These are phyloP conservation scores for Aspergillus ochraceoroseus DNA, from an alignment of 2,329 filamentous ascomycete genomes.

Conservation along the genomic window DNA sequence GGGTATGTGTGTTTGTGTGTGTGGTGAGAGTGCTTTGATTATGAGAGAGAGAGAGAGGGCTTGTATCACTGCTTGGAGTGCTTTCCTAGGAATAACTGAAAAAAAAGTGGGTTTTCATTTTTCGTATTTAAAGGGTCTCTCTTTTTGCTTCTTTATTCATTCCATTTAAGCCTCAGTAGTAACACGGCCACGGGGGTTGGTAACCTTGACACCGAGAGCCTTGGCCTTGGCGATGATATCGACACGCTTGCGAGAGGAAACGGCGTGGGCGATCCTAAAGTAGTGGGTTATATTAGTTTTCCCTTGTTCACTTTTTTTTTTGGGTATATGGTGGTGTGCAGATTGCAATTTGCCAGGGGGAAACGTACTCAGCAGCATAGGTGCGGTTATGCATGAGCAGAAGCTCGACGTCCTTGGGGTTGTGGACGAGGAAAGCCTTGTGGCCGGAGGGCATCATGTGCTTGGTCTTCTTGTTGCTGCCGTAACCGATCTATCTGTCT, in stretches of 20 bases:
- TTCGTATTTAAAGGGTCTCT: constrained; percentile 13
- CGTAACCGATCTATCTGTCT: constrained; percentile 78
- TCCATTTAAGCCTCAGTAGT: constrained; percentile 73
- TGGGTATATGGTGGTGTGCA: not conserved
- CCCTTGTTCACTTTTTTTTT: not conserved
- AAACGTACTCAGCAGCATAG: constrained; percentile 92
- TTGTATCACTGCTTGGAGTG: too few relatives aligned
- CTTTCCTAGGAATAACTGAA: too few relatives aligned
- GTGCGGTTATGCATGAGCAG: constrained; percentile 99
- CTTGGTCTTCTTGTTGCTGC: constrained; percentile 98
- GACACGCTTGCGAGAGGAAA: constrained; percentile 97
- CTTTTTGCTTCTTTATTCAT: constrained; percentile 15
- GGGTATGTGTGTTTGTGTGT: too few relatives aligned
- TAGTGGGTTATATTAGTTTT: not conserved
- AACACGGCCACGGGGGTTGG: constrained; percentile 98
- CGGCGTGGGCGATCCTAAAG: constrained; percentile 86
- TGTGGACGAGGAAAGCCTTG: constrained; percentile 99
- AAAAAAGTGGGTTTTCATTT: constrained; percentile 8
- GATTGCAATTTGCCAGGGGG: too few relatives aligned
- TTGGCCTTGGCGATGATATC: constrained; percentile 97
- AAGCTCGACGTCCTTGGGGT: constrained; percentile 90
- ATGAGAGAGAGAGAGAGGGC: too few relatives aligned
- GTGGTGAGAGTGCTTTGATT: too few relatives aligned
- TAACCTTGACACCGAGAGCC: constrained; percentile 99
- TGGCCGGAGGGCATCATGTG: constrained; percentile 99